Conservation (phyloP, 257 asterid species). For the Cynanchum wilfordii region DNA sequence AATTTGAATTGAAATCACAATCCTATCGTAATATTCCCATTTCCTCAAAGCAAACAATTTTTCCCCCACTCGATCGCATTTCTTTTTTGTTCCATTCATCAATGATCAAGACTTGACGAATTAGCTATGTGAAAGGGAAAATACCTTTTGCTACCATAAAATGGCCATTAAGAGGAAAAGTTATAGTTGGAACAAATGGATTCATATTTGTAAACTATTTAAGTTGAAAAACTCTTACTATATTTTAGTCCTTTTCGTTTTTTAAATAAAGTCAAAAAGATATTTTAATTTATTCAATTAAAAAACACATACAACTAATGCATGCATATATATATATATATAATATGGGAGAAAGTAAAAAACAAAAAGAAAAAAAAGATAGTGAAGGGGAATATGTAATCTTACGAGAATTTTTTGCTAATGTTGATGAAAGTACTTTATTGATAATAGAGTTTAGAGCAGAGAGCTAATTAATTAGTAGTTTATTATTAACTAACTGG, state of each 20-base stretch:
- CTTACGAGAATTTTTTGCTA: neutral
- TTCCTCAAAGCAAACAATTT: neutral
- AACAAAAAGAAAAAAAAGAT: no score
- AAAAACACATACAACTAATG: no score
- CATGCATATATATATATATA: no score
- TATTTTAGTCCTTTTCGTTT: no score
- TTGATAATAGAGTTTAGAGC: neutral
- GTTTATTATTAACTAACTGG: neutral
- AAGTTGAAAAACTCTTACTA: no score
- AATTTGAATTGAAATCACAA: neutral
- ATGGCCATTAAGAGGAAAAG: neutral
- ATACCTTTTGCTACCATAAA: neutral
- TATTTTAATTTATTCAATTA: no score
- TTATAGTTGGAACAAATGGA: no score
- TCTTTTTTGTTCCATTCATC: neutral
- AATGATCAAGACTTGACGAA: neutral
- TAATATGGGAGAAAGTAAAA: no score
- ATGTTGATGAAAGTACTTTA: neutral
- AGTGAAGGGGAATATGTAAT: no score
- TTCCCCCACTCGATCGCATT: neutral
- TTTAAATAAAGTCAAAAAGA: no score
- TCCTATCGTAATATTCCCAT: neutral
- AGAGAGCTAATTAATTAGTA: neutral
- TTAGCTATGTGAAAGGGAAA: neutral
- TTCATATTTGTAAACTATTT: no score